phyloP scores from a whole-genome alignment of 2,329 filamentous ascomycete genomes.

The Ascochyta viciae-villosae region DNA sequence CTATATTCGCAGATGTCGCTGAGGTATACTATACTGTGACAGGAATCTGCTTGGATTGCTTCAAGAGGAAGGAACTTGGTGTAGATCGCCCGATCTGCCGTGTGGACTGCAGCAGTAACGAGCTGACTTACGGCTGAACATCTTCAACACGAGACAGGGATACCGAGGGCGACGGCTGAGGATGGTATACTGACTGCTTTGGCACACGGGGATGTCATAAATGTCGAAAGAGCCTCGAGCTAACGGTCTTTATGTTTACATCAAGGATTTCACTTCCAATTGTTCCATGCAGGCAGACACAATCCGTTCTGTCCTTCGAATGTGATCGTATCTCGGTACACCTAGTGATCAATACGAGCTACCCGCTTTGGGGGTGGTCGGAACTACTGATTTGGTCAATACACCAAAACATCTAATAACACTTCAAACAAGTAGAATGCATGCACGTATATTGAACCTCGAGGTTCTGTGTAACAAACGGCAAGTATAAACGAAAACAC shows the following conservation, averaged over 20 bases:
- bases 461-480: background rate
- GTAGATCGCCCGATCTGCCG: slow-evolving; percentile 3
- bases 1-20: background rate
- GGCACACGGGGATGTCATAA: no score
- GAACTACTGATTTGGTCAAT: no score
- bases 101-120: background rate
- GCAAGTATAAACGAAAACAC: background rate
- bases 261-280: no score
- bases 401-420: background rate
- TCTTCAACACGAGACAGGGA: background rate
- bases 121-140: background rate
- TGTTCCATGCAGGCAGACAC: no score
- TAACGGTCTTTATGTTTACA: no score
- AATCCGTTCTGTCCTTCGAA: no score
- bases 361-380: no score
- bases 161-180: background rate
- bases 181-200: no score
- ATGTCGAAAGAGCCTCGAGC: no score
- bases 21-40: background rate
- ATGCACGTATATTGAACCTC: no score
- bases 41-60: background rate
- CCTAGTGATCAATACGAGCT: no score
- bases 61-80: background rate
- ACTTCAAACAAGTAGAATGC: background rate
- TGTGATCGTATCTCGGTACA: no score